Percentiles rank a stretch among this genome's conserved stretches.
These are phyloP conservation scores for Dispira simplex DNA, from an alignment of 192 early-diverging fungal species.

Conservation along the genomic window DNA sequence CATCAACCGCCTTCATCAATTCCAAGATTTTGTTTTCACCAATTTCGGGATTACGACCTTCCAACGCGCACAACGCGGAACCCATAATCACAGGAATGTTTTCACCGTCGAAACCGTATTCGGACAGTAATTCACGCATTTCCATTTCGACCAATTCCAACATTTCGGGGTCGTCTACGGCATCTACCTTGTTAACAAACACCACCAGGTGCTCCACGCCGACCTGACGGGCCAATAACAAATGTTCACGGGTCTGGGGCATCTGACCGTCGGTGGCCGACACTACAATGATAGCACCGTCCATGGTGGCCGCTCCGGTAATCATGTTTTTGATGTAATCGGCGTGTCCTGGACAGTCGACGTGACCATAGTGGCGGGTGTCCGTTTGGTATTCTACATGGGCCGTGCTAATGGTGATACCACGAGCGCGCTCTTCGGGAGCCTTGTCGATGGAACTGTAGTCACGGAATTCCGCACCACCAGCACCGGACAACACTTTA, in stretches of 20 bases:
- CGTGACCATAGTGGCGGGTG: conserved; percentile 85
- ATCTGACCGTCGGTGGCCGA: conserved; percentile 97
- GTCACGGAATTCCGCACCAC: conserved; percentile 82
- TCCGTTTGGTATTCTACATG: conserved; percentile 95
- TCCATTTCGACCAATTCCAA: conserved; percentile 98
- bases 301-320: conserved; percentile 96
- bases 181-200: conserved; percentile 98
- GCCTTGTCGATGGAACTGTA: conserved; percentile 98
- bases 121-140: conserved; percentile 84
- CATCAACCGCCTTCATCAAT: conserved; percentile 88
- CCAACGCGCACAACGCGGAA: conserved; percentile 89
- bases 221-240: conserved; percentile 91
- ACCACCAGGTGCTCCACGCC: conserved; percentile 88
- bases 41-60: conserved; percentile 78
- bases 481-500: conserved; percentile 69
- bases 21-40: conserved; percentile 72
- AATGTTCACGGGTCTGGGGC: conserved; percentile 97
- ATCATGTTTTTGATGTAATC: conserved; percentile 99
- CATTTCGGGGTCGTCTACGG: conserved; percentile 93
- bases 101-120: conserved; percentile 91
- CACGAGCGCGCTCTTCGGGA: conserved; percentile 93
- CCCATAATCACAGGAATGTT: conserved; percentile 81
- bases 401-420: conserved; percentile 95
- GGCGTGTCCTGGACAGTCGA: conserved; percentile 95
- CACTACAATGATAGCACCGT: conserved; percentile 96